A percentile compares a stretch with the other conserved stretches of the same genome.
phyloP scores from a whole-genome alignment of 2,329 filamentous ascomycete species.

The Shiraia bambusicola region DNA sequence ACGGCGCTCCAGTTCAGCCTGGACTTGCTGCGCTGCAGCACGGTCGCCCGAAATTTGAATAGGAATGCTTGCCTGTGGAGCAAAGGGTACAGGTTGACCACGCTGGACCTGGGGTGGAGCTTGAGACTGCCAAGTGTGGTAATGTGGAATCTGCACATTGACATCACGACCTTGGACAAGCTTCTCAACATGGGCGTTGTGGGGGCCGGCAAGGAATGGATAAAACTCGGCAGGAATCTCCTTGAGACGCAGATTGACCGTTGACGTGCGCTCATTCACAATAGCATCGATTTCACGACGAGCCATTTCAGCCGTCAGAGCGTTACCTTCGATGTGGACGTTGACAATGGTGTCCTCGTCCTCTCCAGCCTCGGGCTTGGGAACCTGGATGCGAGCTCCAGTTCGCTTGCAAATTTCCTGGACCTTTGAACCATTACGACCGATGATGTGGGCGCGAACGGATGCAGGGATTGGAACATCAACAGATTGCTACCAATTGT shows the following conservation, averaged over 20 bases:
- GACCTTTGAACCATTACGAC: constrained; percentile 85
- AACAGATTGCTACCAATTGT: constrained; percentile 58
- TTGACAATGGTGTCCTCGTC: constrained; percentile 77
- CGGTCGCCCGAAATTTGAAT: constrained; percentile 89
- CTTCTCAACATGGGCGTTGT: constrained; percentile 66
- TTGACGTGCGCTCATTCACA: constrained; percentile 80
- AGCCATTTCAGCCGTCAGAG: constrained; percentile 81
- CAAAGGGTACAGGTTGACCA: constrained; percentile 69
- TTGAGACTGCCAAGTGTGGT: constrained; percentile 70
- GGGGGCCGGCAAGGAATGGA: constrained; percentile 85
- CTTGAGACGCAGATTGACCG: constrained; percentile 77
- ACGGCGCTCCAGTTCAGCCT: constrained; percentile 76
- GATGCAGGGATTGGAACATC: constrained; percentile 81
- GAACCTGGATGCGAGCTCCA: constrained; percentile 86
- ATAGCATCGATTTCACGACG: constrained; percentile 83
- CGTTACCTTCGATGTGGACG: constrained; percentile 87
- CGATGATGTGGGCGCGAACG: constrained; percentile 86
- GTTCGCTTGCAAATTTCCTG: constrained; percentile 87
- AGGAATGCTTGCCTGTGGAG: constrained; percentile 69
- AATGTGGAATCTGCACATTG: constrained; percentile 78
- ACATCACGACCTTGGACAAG: constrained; percentile 75
- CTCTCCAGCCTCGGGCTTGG: constrained; percentile 79
- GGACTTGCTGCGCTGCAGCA: constrained; percentile 74
- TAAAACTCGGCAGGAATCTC: constrained; percentile 90
- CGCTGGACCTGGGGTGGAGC: constrained; percentile 65